Base-by-base conservation (phyloP, 2,329 filamentous ascomycete genomes). In the Acrocalymma vagum region DNA sequence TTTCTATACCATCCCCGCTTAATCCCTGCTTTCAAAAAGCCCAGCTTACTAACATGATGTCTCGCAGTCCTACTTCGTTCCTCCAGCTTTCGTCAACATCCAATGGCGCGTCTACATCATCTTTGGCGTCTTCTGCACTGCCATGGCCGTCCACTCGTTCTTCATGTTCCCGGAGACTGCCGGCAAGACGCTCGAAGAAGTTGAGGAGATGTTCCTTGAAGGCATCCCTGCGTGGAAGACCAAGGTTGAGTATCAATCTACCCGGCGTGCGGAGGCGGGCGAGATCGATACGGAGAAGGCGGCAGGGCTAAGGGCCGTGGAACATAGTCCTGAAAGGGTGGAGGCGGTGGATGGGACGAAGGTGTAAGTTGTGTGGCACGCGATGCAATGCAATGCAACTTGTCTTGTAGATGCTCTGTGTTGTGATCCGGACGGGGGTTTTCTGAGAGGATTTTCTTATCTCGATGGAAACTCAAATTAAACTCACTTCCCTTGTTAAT, bases 151-250 rank as follows among this genome's bases (percentile, higher is more conserved):
- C 35, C 86, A 90, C 63, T 83, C 88, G 60, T 81, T 82, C 63
- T 75, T 91, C 50, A 13, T 78, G 11, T 83, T 82, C 53, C 86
- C 85, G 0, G 81, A 90, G 69, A 90, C 87, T 0, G 81, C 83
- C 25, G 86, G 86, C 9, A 88, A 84, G 69, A 87, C 86, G 0
- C 80, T 92, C 1, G 88, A 92, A 61, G 87, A 92, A 62, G 85
- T 90, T 66, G 86, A 88, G 51, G 81, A 82, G 10, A 84, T 91
- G 50, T 92, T 92, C 63, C 76, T 72, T 32, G 58, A 62, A 6
- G 80, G 79, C 1, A 62, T 75, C 2, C 79, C 78, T 2, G 80
- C 84, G 3, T 87, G 84, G 84, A 79, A 76, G 65, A 74, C 68
- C 1, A 53, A 45, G 39, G 59, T 62, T 2, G 60, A 65, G 14